Conservation (phyloP, 768 basidiomycete genomes). For the Asterophora parasitica region DNA sequence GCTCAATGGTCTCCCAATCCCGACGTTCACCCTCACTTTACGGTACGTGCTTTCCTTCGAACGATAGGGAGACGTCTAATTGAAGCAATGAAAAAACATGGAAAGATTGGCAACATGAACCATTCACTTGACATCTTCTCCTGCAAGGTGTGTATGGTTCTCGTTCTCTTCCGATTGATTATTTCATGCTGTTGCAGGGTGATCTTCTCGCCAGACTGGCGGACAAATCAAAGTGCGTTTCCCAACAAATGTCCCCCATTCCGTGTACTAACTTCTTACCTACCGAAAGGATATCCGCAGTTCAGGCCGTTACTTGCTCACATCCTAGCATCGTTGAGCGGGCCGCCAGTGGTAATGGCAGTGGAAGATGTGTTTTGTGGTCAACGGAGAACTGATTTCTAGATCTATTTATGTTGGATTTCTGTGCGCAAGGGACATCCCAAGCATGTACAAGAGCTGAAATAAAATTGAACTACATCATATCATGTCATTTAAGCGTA, state of each 20-base stretch:
- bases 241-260: background rate
- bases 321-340: constrained; percentile 75
- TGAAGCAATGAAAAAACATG: background rate
- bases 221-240: constrained; percentile 48
- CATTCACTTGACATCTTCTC: constrained; percentile 74
- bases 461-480: constrained; percentile 8
- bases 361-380: constrained; percentile 80
- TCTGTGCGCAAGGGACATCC: background rate
- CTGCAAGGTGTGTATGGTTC: constrained; percentile 47
- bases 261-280: constrained; percentile 1
- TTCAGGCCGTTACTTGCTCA: constrained; percentile 87
- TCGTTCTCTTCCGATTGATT: background rate
- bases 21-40: constrained; percentile 79
- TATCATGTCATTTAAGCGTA: constrained; percentile 35
- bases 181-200: constrained; percentile 40
- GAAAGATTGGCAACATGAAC: constrained; percentile 72
- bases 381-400: constrained; percentile 41
- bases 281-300: constrained; percentile 60
- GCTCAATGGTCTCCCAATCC: constrained; percentile 79
- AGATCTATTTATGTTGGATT: background rate
- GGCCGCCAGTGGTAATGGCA: constrained; percentile 72
- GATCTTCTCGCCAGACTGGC: constrained; percentile 61
- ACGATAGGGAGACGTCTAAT: background rate
- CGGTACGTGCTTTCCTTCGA: constrained; percentile 39
- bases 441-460: background rate